Conservation (phyloP, 495 filamentous ascomycete genomes). For the Aspergillus olivimuriae region DNA sequence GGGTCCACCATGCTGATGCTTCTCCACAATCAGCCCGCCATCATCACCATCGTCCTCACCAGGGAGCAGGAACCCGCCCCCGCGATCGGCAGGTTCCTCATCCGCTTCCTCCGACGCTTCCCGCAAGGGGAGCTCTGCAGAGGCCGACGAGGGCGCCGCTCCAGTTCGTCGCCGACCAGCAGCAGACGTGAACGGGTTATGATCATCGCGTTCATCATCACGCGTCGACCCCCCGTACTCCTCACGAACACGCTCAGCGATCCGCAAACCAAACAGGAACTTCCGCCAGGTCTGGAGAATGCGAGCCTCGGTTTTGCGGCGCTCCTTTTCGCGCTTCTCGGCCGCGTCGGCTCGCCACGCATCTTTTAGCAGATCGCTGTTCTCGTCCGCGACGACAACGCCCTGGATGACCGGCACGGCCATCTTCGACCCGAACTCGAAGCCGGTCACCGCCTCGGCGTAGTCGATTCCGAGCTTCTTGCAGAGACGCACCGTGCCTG, state of each 20-base stretch:
- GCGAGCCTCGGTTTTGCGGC: slow-evolving; percentile 70
- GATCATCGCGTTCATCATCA: slow-evolving; percentile 24
- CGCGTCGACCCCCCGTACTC: slow-evolving; percentile 64
- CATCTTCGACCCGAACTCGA: slow-evolving; percentile 91
- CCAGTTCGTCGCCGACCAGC: slow-evolving; percentile 8
- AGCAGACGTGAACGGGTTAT: slow-evolving; percentile 39
- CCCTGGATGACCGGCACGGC: slow-evolving; percentile 89
- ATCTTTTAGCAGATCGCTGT: slow-evolving; percentile 68
- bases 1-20: background rate
- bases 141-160: no score
- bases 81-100: slow-evolving; percentile 22
- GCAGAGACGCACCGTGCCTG: slow-evolving; percentile 71
- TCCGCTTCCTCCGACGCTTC: slow-evolving; percentile 9
- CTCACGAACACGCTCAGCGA: slow-evolving; percentile 68
- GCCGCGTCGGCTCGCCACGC: slow-evolving; percentile 77
- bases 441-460: slow-evolving; percentile 92
- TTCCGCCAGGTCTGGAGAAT: slow-evolving; percentile 78
- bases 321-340: slow-evolving; percentile 70
- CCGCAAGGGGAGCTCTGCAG: no score
- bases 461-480: slow-evolving; percentile 80
- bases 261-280: slow-evolving; percentile 76
- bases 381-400: slow-evolving; percentile 77
- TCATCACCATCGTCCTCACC: slow-evolving; percentile 13
- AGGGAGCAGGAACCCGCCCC: slow-evolving; percentile 10
- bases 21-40: slow-evolving; percentile 11